Evolutionary conservation across 1,284 basidiomycete species (phyloP).

Genomic region (Leccinum subrobustum): DNA sequence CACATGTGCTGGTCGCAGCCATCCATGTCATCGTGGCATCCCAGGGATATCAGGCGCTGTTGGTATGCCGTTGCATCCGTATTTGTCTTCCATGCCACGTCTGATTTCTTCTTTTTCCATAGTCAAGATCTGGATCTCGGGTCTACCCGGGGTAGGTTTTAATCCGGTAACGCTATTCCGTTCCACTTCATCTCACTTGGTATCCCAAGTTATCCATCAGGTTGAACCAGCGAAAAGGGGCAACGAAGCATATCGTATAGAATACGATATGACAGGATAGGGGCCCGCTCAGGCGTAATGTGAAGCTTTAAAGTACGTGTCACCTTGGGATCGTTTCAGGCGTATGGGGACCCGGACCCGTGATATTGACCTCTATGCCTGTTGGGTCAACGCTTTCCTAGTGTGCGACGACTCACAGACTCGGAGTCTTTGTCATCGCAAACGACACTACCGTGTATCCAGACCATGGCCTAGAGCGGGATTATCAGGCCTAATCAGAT

Average conservation of each 20-base stretch:
- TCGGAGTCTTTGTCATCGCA: not conserved
- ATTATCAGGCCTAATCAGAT: slow-evolving; percentile 6
- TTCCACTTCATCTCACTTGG: not conserved
- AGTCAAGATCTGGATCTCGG: slow-evolving; percentile 20
- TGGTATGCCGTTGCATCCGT: not conserved
- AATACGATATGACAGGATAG: not conserved
- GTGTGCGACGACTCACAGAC: not conserved
- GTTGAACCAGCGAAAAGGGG: slow-evolving; percentile 3
- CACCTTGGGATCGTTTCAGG: slow-evolving; percentile 1
- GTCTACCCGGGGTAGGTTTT: slow-evolving; percentile 1
- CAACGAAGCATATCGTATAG: not conserved
- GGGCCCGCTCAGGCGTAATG: not conserved
- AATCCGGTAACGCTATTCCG: slow-evolving; percentile 3
- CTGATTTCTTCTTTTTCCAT: not conserved
- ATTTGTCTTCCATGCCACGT: not conserved
- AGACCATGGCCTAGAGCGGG: slow-evolving; percentile 3
- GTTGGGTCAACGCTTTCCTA: not conserved
- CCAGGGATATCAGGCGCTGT: not conserved
- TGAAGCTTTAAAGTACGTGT: not conserved
- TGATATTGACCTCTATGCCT: not conserved
- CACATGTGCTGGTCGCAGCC: slow-evolving; percentile 7
- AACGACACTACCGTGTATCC: not conserved
- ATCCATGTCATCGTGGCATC: not conserved
- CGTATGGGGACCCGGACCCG: not conserved
- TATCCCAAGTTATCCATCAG: slow-evolving; percentile 11